Base-by-base conservation (phyloP, 2,329 filamentous ascomycete species). In the Cercospora zeina region DNA sequence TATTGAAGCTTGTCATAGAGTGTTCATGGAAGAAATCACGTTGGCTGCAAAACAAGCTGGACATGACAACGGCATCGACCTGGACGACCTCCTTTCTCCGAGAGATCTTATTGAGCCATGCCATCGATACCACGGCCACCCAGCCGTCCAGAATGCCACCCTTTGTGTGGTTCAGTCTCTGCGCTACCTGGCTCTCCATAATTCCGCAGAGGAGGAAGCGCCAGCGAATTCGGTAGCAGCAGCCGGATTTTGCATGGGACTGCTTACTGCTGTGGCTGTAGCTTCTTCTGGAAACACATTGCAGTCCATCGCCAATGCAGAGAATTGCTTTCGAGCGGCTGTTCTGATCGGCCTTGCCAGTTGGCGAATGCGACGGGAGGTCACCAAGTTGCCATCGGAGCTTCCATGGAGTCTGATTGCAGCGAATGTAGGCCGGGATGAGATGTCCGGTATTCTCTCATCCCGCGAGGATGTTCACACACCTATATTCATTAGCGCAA, bases 291-390 rank as follows among this genome's bases (percentile, higher is more conserved):
- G 11, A 11, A 39, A 53, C 13, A 7, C 21, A 14, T 21, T 58
- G 16, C 42, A 62, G 27, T 62, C 42, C 30, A 19, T 58, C 14
- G 11, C 47, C 21, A 55, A 34, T 16, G 59, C 59, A 31, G 39
- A 57, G 31, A 19, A 62, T 42, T 62, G 59, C 33, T 62, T 62
- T 36, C 59, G 59, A 11, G 51, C 49, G 21, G 59, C 59, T 13
- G 21, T 62, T 13, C 14, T 62, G 16, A 34, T 62, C 49, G 59
- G 59, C 31, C 16, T 51, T 7, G 42, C 37, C 24, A 62, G 59
- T n/a, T 54, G 42, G 45, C 24, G 33, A 4, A 50, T 54, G 30
- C 54, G 59, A 16, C n/a, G 39, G 37, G 37, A 39, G 30, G 16
- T 53, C 1, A 39, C 34, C 14, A 33, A 54, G 27, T n/a, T 45